Conservation (phyloP, 179 eudicot species). For the Kewa caespitosa region DNA sequence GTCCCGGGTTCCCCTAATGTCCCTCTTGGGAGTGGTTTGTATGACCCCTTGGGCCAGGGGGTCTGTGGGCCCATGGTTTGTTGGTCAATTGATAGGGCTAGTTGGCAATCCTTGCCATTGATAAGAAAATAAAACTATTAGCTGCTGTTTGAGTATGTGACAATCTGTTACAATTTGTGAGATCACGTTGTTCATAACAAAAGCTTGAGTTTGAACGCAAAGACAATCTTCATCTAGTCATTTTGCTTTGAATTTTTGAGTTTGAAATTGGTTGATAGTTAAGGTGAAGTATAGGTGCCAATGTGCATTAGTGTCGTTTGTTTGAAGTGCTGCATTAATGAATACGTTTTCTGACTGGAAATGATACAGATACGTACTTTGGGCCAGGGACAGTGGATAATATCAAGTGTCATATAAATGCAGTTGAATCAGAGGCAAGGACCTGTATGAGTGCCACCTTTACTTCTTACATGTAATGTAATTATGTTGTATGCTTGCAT, state of each 20-base stretch:
- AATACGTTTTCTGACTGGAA: neutral
- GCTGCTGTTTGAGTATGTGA: neutral
- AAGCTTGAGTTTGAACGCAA: neutral
- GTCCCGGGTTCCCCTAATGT: no score
- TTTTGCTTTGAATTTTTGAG: neutral
- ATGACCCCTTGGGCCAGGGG: no score
- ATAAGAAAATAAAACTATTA: no score
- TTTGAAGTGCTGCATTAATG: neutral
- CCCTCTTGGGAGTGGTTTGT: no score
- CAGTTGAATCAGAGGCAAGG: conserved; percentile 63
- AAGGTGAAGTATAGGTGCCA: neutral
- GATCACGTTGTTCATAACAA: neutral
- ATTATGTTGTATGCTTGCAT: conserved; percentile 14
- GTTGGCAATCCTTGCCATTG: no score
- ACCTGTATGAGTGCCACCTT: neutral
- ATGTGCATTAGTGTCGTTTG: neutral
- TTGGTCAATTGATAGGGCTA: no score
- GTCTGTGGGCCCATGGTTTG: no score
- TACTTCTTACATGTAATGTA: neutral
- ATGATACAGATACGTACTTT: conserved; percentile 74
- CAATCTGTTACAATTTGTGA: neutral
- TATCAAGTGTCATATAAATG: conserved; percentile 69
- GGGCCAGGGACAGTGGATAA: conserved; percentile 80
- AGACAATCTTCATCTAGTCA: neutral
- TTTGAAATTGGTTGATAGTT: neutral